Base-by-base conservation (phyloP, 768 basidiomycete genomes). In the Collybiopsis luxurians region DNA sequence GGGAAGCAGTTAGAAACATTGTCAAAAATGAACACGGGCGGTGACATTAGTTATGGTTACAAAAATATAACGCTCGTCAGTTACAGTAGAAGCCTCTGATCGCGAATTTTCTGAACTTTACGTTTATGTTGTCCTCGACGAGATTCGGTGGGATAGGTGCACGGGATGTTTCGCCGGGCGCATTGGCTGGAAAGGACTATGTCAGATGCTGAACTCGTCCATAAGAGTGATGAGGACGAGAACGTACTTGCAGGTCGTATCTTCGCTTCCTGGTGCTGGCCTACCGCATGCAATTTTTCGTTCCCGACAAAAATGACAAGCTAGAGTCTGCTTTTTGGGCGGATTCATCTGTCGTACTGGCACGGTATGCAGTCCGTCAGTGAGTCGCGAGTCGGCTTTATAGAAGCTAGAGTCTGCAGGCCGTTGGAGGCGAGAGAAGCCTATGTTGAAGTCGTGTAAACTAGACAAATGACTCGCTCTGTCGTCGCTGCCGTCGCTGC, bases 71-170 rank as follows among this genome's bases (percentile, higher is more conserved):
- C n/a, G 47, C 24, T 31, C 15, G 7, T 48, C 19, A n/a, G n/a
- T 24, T 49, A 31, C 27, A n/a, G 26, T 34, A n/a, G 13, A 11
- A 51, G 36, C 50, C 21, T 51, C 3, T 12, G 24, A 12, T 51
- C 50, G 12, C 50, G 34, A 17, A 4, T 9, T 34, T 24, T 51
- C 36, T 51, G 50, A 13, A 26, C 15, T 39, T 51, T 51, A 3
- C 50, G n/a, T 26, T 51, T 51, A 51, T 51, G 50, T 11, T 51
- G 50, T 39, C 50, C 50, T 51, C 50, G 23, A 51, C 50, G 50
- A 13, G 50, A 51, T 34, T 51, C 50, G 19, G 50, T 39, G 4
- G 50, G 50, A n/a, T 51, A 51, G 31, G 50, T 51, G 38, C 50
- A 51, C 11, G 9, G 21, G 5, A 51, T 36, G 21, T 51, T 27